phyloP scores from a whole-genome alignment of 164 flowering plant species.

The Warburgia ugandensis region DNA sequence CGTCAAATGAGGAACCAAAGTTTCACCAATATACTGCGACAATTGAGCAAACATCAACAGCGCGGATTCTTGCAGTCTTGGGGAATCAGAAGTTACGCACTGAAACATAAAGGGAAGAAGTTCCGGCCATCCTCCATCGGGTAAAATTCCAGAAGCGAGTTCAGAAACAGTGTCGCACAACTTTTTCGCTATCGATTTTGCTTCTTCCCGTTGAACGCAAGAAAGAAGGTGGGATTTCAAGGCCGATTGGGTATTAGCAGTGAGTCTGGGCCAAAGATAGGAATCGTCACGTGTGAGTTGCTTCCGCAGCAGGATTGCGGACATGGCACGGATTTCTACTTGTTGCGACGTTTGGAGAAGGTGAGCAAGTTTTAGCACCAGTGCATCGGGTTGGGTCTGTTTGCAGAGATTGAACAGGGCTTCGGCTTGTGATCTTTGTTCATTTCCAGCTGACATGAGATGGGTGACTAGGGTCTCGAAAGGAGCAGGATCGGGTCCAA shows the following conservation, averaged over 20 bases:
- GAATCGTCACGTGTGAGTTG: conserved; percentile 84
- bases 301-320: conserved; percentile 89
- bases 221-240: conserved; percentile 55
- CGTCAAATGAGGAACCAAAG: conserved; percentile 52
- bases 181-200: conserved; percentile 73
- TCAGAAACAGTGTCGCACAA: conserved; percentile 92
- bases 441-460: conserved; percentile 78
- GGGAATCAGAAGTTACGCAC: conserved; percentile 66
- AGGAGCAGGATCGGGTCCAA: conserved; percentile 65
- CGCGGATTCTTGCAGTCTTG: conserved; percentile 72
- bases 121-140: conserved; percentile 90
- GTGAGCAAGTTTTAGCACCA: conserved; percentile 66
- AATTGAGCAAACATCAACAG: conserved; percentile 83
- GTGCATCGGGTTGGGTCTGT: conserved; percentile 66
- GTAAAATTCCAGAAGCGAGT: conserved; percentile 70
- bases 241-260: conserved; percentile 49
- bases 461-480: conserved; percentile 76
- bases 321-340: conserved; percentile 82
- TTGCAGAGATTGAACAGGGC: conserved; percentile 68
- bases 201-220: conserved; percentile 56
- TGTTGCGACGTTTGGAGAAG: conserved; percentile 63
- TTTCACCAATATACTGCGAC: conserved; percentile 77
- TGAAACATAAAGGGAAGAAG: conserved; percentile 89
- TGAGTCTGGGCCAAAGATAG: conserved; percentile 78
- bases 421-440: conserved; percentile 79